Conservation (phyloP, 257 asterid genomes). For the Penstemon newberryi region DNA sequence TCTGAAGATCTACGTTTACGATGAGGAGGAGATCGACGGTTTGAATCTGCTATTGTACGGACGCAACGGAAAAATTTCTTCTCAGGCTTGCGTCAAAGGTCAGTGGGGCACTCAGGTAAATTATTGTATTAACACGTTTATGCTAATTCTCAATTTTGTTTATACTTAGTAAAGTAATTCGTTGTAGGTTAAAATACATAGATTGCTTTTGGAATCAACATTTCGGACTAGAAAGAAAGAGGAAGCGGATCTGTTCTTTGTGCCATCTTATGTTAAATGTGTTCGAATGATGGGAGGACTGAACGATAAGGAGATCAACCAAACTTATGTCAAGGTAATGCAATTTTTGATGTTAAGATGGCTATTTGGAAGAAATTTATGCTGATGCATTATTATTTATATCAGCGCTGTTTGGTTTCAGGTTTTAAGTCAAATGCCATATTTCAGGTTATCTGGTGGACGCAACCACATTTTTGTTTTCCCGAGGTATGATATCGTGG, state of each 20-base stretch:
- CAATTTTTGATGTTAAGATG: constrained; percentile 17
- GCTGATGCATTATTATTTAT: constrained; percentile 29
- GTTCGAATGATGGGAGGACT: constrained; percentile 93
- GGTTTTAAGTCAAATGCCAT: constrained; percentile 96
- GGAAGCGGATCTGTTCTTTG: constrained; percentile 87
- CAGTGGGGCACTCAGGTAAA: constrained; percentile 97
- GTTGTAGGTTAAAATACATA: constrained; percentile 82
- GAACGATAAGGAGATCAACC: constrained; percentile 89
- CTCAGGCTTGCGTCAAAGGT: constrained; percentile 79
- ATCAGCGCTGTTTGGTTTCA: constrained; percentile 49
- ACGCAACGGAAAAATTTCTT: constrained; percentile 68
- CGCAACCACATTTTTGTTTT: constrained; percentile 89
- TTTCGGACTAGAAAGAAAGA: constrained; percentile 71
- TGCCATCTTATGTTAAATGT: constrained; percentile 87
- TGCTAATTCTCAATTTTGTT: too few relatives aligned
- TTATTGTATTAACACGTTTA: not conserved
- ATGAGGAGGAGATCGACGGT: constrained; percentile 75
- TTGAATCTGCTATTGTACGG: constrained; percentile 70
- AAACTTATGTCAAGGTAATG: constrained; percentile 77
- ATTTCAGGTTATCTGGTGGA: constrained; percentile 91
- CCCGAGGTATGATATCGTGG: constrained; percentile 55
- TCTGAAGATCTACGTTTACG: constrained; percentile 84
- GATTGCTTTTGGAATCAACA: constrained; percentile 70
- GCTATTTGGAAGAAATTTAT: constrained; percentile 15
- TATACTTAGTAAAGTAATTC: constrained; percentile 4